Evolutionary conservation across 768 basidiomycete species (phyloP).

Genomic region (Lactarius trivialis): DNA sequence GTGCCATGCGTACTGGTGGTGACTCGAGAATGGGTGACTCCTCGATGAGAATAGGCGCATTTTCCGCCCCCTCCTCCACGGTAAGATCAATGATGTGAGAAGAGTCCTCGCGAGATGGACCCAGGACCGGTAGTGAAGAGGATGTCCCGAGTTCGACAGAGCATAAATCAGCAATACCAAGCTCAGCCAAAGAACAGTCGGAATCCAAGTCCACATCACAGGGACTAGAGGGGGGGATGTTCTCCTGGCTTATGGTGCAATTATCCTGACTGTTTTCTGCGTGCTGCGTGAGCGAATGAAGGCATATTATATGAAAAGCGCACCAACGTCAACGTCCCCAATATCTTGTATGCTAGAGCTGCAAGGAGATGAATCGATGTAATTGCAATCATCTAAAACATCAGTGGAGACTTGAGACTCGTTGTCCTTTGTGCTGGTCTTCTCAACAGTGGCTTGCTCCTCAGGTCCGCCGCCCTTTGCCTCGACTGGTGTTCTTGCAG

Average conservation of each 20-base stretch:
- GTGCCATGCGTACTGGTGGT: background rate
- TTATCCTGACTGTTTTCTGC: slow-evolving; percentile 5
- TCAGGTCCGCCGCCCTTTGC: background rate
- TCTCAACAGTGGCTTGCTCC: background rate
- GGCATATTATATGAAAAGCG: background rate
- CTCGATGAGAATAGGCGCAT: slow-evolving; percentile 15
- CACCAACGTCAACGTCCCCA: slow-evolving; percentile 5
- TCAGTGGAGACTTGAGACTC: background rate
- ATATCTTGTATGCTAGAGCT: background rate
- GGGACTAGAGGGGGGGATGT: background rate
- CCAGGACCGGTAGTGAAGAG: background rate
- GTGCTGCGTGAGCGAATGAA: background rate
- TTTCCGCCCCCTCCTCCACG: slow-evolving; percentile 11
- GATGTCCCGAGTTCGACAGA: background rate
- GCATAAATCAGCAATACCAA: background rate
- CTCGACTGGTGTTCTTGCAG: background rate
- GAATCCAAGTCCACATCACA: background rate
- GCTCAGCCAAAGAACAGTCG: background rate
- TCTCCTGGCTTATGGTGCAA: background rate
- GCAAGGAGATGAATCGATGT: background rate
- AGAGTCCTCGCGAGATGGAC: background rate
- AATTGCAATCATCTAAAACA: background rate
- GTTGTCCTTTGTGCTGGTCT: background rate
- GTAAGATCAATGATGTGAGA: slow-evolving; percentile 18
- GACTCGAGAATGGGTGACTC: slow-evolving; percentile 11